Conservation (phyloP, 805 yeast species). For the Wickerhamiella galacta region DNA sequence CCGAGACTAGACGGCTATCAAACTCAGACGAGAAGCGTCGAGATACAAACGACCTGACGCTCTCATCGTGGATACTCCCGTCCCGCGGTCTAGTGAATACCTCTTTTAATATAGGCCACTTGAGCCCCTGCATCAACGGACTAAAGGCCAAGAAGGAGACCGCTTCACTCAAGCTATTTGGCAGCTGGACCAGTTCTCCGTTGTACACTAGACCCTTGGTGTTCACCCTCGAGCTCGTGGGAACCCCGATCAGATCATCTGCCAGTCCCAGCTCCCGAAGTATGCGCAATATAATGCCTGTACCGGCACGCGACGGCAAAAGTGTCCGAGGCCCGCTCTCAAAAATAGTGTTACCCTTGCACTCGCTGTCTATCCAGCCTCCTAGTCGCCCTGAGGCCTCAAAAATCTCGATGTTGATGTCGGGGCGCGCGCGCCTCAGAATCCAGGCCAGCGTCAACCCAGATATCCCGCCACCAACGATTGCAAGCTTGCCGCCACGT, state of each 20-base stretch:
- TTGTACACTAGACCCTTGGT: conserved; percentile 43
- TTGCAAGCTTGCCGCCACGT: conserved; percentile 35
- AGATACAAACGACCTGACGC: conserved; percentile 45
- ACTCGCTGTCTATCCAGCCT: conserved; percentile 53
- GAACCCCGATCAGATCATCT: conserved; percentile 42
- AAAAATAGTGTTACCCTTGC: conserved; percentile 18
- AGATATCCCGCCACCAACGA: conserved; percentile 78
- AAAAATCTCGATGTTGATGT: conserved; percentile 41
- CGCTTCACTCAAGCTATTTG: conserved; percentile 11
- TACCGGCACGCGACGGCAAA: conserved; percentile 69
- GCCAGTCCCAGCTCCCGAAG: conserved; percentile 29
- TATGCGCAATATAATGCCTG: conserved; percentile 16
- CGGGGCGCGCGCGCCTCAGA: conserved; percentile 58
- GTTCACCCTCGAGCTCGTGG: conserved; percentile 44
- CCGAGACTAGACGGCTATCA: conserved; percentile 52
- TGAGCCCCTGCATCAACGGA: conserved; percentile 31
- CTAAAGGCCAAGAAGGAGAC: conserved; percentile 11
- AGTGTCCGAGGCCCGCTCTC: conserved; percentile 90
- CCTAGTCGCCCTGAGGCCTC: conserved; percentile 46
- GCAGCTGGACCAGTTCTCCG: conserved; percentile 19
- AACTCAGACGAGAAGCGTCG: conserved; percentile 48
- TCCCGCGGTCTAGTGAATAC: conserved; percentile 18
- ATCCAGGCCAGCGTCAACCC: conserved; percentile 41
- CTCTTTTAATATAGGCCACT: conserved; percentile 32
- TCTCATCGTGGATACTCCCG: conserved; percentile 37